Conservation (phyloP, 108 stramenopile species). For the Nannochloropsis oceanica region DNA sequence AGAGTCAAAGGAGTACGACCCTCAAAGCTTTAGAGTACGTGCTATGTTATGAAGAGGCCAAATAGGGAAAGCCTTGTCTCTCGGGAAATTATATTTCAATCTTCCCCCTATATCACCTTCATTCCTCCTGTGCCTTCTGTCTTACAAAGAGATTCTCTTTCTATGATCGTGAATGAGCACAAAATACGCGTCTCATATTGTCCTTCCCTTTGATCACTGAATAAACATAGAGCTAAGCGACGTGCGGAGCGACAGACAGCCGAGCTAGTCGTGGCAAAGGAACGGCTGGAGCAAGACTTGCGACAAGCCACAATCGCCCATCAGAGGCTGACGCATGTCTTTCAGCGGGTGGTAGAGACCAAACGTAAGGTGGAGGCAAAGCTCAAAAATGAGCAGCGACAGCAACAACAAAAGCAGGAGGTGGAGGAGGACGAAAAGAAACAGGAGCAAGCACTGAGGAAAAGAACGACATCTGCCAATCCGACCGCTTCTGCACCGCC, state of each 20-base stretch:
- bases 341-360: neutral
- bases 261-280: neutral
- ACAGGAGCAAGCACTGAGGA: too few relatives aligned
- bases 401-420: neutral
- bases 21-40: neutral
- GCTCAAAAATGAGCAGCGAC: neutral
- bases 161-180: too few relatives aligned
- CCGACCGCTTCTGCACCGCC: neutral
- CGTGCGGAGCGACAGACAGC: neutral
- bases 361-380: neutral
- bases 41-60: too few relatives aligned
- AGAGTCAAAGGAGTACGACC: neutral
- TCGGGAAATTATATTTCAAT: too few relatives aligned
- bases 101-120: too few relatives aligned
- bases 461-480: neutral
- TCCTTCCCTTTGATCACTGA: too few relatives aligned
- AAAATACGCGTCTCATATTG: too few relatives aligned
- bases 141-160: too few relatives aligned
- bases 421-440: too few relatives aligned
- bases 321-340: neutral
- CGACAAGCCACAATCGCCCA: neutral
- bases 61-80: too few relatives aligned
- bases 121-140: too few relatives aligned
- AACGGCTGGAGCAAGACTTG: neutral
- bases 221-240: neutral